Conservation (phyloP, 2,329 filamentous ascomycete species). For the Fusarium metavorans region DNA sequence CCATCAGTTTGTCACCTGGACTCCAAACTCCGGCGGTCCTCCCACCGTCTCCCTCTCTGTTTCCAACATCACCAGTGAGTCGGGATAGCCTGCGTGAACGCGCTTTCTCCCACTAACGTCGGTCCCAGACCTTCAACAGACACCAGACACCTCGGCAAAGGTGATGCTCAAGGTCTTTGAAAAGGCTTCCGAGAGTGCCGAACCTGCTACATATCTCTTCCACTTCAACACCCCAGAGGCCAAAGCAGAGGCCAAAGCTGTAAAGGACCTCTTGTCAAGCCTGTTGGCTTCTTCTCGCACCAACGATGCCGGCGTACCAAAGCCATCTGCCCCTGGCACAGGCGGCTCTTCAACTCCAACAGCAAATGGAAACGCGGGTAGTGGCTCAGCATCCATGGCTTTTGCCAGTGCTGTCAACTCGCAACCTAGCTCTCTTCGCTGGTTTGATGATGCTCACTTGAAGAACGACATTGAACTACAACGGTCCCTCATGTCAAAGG, state of each 20-base stretch:
- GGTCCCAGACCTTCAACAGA: conserved; percentile 88
- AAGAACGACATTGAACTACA: conserved; percentile 85
- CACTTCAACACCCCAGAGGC: conserved; percentile 87
- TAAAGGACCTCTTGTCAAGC: conserved; percentile 84
- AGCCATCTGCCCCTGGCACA: conserved; percentile 53
- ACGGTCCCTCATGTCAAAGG: conserved; percentile 86
- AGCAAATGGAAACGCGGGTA: conserved; percentile 47
- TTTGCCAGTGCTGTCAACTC: conserved; percentile 77
- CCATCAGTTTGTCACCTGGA: conserved; percentile 83
- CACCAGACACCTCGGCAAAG: conserved; percentile 86
- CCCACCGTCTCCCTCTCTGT: conserved; percentile 78
- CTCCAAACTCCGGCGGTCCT: conserved; percentile 73
- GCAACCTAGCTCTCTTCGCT: conserved; percentile 67
- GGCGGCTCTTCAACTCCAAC: conserved; percentile 46
- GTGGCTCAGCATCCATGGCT: conserved; percentile 77
- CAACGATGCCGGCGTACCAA: conserved; percentile 63
- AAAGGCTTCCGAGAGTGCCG: conserved; percentile 68
- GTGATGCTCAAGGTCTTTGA: conserved; percentile 95
- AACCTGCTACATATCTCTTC: conserved; percentile 82
- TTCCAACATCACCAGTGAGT: conserved; percentile 83
- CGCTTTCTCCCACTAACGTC: conserved; percentile 7
- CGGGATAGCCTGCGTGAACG: background rate
- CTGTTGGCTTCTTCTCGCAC: conserved; percentile 79
- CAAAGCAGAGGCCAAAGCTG: conserved; percentile 83
- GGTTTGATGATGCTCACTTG: conserved; percentile 85